These are phyloP conservation scores for Lactarius psammicola DNA, from an alignment of 768 basidiomycete species.

Conservation along the genomic window DNA sequence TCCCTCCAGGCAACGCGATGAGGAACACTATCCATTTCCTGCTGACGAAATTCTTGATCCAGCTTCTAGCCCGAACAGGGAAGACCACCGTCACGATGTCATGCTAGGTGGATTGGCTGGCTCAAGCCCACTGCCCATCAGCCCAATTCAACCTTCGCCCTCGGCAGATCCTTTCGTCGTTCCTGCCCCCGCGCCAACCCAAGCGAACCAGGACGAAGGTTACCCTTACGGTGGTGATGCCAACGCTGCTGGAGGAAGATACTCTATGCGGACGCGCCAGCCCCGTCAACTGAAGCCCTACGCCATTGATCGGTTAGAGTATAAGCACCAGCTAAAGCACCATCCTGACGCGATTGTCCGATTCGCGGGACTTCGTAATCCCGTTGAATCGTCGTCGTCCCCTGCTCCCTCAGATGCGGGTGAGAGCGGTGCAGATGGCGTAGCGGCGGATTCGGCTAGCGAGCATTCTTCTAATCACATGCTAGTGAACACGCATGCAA, in stretches of 20 bases:
- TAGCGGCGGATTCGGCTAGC: background rate
- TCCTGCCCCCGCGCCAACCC: background rate
- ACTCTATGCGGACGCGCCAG: constrained; percentile 55
- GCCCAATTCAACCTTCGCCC: background rate
- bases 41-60: background rate
- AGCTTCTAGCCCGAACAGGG: background rate
- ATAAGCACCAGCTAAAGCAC: constrained; percentile 49
- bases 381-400: constrained; percentile 27
- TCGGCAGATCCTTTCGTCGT: background rate
- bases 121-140: background rate
- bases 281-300: constrained; percentile 62
- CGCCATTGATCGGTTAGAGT: constrained; percentile 50
- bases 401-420: constrained; percentile 3
- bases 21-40: background rate
- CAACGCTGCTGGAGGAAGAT: constrained; percentile 34
- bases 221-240: constrained; percentile 5
- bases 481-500: background rate
- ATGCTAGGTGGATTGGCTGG: background rate
- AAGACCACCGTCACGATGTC: background rate
- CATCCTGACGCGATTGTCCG: constrained; percentile 72
- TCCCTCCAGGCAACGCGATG: background rate
- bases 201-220: background rate
- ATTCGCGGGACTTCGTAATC: constrained; percentile 37
- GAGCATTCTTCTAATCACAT: background rate
- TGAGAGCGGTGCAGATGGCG: background rate